These are phyloP conservation scores for Solanum neorickii DNA, from an alignment of 257 asterid genomes.

Conservation along the genomic window DNA sequence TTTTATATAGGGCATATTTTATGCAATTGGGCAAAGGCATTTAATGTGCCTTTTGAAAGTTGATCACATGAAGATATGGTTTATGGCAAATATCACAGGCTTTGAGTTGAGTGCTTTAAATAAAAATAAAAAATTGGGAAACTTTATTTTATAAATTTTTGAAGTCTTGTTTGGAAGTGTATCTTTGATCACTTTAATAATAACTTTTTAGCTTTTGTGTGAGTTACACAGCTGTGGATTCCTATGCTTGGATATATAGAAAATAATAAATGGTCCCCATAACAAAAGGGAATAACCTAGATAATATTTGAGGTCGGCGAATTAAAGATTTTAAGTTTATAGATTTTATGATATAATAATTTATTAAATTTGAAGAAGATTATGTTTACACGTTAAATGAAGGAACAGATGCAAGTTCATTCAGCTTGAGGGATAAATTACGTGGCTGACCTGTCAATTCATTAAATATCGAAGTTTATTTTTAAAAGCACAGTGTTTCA, in stretches of 20 bases:
- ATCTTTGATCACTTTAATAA: background rate
- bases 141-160: background rate
- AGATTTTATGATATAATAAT: background rate
- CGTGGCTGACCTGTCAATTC: no score
- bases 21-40: background rate
- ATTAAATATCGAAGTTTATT: no score
- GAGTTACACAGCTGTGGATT: conserved; percentile 3
- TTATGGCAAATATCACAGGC: background rate
- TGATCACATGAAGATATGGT: conserved; percentile 2
- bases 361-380: background rate
- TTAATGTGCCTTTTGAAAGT: background rate
- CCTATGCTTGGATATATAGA: background rate
- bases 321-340: background rate
- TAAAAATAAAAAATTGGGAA: background rate
- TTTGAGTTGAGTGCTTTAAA: background rate
- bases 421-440: no score
- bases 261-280: background rate
- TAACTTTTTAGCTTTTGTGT: background rate
- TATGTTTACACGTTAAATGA: background rate
- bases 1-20: background rate
- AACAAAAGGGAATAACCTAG: background rate
- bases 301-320: background rate
- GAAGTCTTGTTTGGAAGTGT: background rate
- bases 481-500: no score
- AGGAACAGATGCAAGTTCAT: no score